Percentiles rank a stretch among this genome's conserved stretches.
phyloP scores from a whole-genome alignment of 306 rosid genomes.

The Prunus fruticosa region DNA sequence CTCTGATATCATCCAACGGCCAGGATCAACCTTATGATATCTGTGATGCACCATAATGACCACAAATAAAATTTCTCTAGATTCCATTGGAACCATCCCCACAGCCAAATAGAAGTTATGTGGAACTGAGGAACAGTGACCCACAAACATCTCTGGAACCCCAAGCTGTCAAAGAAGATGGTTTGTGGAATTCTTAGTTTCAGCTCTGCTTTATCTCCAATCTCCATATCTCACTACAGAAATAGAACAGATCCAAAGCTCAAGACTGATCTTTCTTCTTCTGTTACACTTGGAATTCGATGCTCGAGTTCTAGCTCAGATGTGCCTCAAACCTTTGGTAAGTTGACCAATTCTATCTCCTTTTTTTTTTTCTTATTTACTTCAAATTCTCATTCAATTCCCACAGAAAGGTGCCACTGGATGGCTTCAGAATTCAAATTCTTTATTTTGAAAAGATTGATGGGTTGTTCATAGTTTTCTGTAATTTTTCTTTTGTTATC shows the following conservation, averaged over 20 bases:
- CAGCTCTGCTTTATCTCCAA: conserved; percentile 7
- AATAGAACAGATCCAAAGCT: conserved; percentile 4
- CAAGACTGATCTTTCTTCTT: not conserved
- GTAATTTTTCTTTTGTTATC: not conserved
- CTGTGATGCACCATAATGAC: not conserved
- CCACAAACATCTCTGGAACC: too few relatives aligned
- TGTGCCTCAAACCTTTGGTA: conserved; percentile 24
- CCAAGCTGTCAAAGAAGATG: conserved; percentile 21
- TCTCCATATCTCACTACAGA: conserved; percentile 4
- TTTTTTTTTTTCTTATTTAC: too few relatives aligned
- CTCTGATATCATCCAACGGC: not conserved
- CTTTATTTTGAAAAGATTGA: too few relatives aligned
- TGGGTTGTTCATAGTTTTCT: too few relatives aligned
- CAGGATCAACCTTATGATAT: not conserved
- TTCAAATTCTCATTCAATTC: too few relatives aligned
- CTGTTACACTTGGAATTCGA: not conserved
- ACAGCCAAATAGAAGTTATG: not conserved
- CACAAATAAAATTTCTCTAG: not conserved
- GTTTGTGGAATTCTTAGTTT: conserved; percentile 21
- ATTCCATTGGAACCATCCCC: not conserved
- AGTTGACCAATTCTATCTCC: not conserved
- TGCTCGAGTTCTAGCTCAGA: conserved; percentile 28
- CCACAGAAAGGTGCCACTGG: too few relatives aligned
- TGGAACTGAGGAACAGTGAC: too few relatives aligned
- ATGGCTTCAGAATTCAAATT: too few relatives aligned